phyloP scores from a whole-genome alignment of 75 land plant species.

The Cryptomeria japonica region DNA sequence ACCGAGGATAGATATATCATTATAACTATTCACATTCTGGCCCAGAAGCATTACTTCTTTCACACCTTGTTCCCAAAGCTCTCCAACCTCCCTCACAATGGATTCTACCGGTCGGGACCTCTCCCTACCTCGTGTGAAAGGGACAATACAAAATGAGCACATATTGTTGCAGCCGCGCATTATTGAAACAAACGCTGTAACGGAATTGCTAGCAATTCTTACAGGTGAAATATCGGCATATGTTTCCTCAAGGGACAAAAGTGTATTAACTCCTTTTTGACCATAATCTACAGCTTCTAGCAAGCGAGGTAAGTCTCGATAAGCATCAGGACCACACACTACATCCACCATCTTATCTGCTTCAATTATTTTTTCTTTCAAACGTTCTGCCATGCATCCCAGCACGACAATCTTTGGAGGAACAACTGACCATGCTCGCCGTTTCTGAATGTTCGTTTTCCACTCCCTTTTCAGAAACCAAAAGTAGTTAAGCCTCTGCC shows the following conservation, averaged over 20 bases:
- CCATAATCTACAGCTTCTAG: slow-evolving; percentile 88
- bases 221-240: slow-evolving; percentile 99
- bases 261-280: slow-evolving; percentile 94
- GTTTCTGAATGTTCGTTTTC: slow-evolving; percentile 55
- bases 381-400: slow-evolving; percentile 99
- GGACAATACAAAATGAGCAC: slow-evolving; percentile 99
- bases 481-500: slow-evolving; percentile 98
- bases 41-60: slow-evolving; percentile 96
- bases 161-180: slow-evolving; percentile 99
- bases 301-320: slow-evolving; percentile 85
- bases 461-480: slow-evolving; percentile 88
- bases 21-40: slow-evolving; percentile 98
- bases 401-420: slow-evolving; percentile 96
- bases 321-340: slow-evolving; percentile 99
- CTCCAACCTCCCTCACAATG: slow-evolving; percentile 89
- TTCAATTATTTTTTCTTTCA: slow-evolving; percentile 93
- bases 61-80: slow-evolving; percentile 86
- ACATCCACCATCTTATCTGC: slow-evolving; percentile 99
- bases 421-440: slow-evolving; percentile 44
- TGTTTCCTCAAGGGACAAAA: slow-evolving; percentile 96
- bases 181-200: slow-evolving; percentile 95
- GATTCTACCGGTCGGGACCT: slow-evolving; percentile 95
- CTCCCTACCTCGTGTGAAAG: slow-evolving; percentile 98
- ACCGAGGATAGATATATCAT: slow-evolving; percentile 54
- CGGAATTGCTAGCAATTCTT: slow-evolving; percentile 82